Conservation (phyloP, 2,329 filamentous ascomycete species). For the Xylariaceae sp. region DNA sequence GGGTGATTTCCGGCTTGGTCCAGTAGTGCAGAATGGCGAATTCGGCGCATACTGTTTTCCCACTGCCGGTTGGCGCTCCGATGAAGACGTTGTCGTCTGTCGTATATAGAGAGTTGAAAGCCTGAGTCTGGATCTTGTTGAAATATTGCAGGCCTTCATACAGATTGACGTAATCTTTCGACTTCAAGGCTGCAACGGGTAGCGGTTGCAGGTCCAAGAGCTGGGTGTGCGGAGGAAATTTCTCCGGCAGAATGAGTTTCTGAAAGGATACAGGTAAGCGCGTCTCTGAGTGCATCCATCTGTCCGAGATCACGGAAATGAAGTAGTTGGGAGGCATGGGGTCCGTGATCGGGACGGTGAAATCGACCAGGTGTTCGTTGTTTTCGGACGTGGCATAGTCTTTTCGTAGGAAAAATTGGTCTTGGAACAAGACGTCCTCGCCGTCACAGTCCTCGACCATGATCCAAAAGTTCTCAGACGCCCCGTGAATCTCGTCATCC, state of each 20-base stretch:
- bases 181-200: constrained; percentile 81
- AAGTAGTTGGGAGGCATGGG: constrained; percentile 99
- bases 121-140: constrained; percentile 96
- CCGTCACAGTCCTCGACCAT: constrained; percentile 95
- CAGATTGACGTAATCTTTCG: constrained; percentile 69
- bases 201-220: constrained; percentile 87
- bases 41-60: constrained; percentile 95
- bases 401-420: constrained; percentile 84
- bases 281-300: constrained; percentile 98
- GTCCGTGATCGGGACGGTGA: constrained; percentile 92
- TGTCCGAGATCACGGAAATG: constrained; percentile 85
- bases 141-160: constrained; percentile 83
- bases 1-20: constrained; percentile 61
- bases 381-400: constrained; percentile 79
- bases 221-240: constrained; percentile 90
- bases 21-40: constrained; percentile 88
- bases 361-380: constrained; percentile 91
- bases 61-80: constrained; percentile 86
- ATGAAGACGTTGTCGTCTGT: constrained; percentile 92
- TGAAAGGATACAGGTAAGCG: constrained; percentile 90
- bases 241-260: constrained; percentile 88
- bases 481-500: constrained; percentile 84
- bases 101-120: constrained; percentile 87
- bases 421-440: constrained; percentile 90
- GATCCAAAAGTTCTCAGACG: constrained; percentile 92